Base-by-base conservation (phyloP, 2,329 filamentous ascomycete species). In the Cryphonectria parasitica region DNA sequence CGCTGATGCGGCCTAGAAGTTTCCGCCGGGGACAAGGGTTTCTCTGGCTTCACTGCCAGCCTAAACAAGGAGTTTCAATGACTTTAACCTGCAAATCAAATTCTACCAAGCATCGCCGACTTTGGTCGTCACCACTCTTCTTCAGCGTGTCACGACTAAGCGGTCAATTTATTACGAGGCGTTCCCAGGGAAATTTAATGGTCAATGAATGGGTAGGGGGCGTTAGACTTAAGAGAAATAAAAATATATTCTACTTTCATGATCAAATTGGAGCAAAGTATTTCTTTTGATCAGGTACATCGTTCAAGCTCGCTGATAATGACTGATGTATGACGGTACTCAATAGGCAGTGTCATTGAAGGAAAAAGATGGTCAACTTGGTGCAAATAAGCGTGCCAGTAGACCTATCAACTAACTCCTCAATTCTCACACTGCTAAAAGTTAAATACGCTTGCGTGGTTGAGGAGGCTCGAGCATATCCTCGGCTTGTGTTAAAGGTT, bases 1-100 rank as follows among this genome's bases (percentile, higher is more conserved):
- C 76, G 95, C 95, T 71, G 94, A 94, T 82, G 94, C 94, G 74
- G 94, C 94, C 77, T 95, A 78, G 82, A 72, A 65, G 43, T 60
- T 11, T 45, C n/a, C 19, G 7, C 8, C 10, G 36, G 61, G 60
- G 8, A 28, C 25, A 17, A 45, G 61, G 61, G 36, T 8, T n/a
- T 28, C 11, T 62, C 36, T 39, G 34, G 39, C n/a, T 25, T 45
- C 17, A 19, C 13, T 39, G n/a, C 17, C 36, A 34, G 15, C 17
- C 49, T 61, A n/a, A 45, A 22, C 17, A 22, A 45, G 43, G 17
- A 17, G 19, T 10, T 19, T 49, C 19, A 49, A n/a, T 45, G 43
- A 45, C 43, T 45, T 5, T 22, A 22, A 7, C 52, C 15, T 41
- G 22, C 13, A 31, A 25, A 31, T 28, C n/a, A 56, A 58, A 36